Evolutionary conservation across 805 yeast species (phyloP), one percentile per base, ranked within the genome.

Genomic region (Alloascoidea hylecoeti): DNA sequence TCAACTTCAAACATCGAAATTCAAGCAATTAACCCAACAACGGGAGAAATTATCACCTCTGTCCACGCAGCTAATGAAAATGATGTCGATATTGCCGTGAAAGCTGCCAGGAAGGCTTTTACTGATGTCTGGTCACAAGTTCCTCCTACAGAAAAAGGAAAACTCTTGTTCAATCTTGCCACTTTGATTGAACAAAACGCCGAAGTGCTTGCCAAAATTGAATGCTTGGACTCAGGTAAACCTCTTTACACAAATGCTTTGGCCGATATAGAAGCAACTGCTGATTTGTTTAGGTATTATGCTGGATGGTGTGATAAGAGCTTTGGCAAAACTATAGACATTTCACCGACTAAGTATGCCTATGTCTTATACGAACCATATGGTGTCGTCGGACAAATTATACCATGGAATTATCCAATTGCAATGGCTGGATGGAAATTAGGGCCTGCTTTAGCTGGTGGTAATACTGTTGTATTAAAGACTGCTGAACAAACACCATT

Each of bases 401-500:
- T 88, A 48, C 96, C 96, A 49, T 88, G 96, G 96, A 88, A 88
- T 66, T 88, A 84, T 75, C 96, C 96, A 44, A 62, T 88, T 49
- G 69, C 83, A 57, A 86, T 88, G 92, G 79, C 85, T 66, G 67
- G 94, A 17, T 88, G 96, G 96, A 88, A 88, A 61, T 64, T 88
- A 43, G 95, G 88, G 41, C 96, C 96, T 36, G 94, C 94, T 41
- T 60, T 86, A 46, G 94, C 94, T 41, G 72, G 94, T 39, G 95
- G 95, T 62, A 84, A 85, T 70, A 73, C 86, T 39, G 70, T 82
- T 48, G 92, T 88, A 35, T 64, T 88, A 61, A 88, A 88, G 67
- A 72, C 94, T 33, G 94, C 96, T 40, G 95, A 85, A 66, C 71
- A 85, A 44, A 88, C 96, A 39, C 96, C 96, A 41, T 69, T 88